phyloP scores from a whole-genome alignment of 179 eudicot species.

The Spergularia azorica region DNA sequence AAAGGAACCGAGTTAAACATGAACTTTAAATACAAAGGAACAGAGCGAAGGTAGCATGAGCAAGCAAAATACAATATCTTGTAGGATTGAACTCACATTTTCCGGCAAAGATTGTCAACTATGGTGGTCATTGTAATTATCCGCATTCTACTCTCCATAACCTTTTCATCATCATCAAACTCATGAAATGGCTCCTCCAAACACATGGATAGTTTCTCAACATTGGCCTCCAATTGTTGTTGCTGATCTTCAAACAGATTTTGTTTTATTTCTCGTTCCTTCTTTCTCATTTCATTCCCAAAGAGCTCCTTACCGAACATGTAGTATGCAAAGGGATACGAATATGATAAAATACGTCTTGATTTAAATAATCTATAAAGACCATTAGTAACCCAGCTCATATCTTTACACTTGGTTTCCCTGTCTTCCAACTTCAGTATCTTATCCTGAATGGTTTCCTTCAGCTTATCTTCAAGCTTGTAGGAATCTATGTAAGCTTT shows the following conservation, averaged over 20 bases:
- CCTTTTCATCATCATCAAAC: conserved; percentile 38
- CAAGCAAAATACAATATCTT: neutral
- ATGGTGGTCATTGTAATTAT: conserved; percentile 45
- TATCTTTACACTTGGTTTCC: conserved; percentile 46
- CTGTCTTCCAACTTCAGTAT: conserved; percentile 45
- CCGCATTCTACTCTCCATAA: conserved; percentile 48
- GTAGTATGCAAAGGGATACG: conserved; percentile 77
- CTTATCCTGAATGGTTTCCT: conserved; percentile 47
- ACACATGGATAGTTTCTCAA: conserved; percentile 69
- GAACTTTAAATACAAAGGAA: neutral
- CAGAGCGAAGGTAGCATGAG: neutral
- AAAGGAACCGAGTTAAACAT: neutral
- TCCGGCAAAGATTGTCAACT: conserved; percentile 60
- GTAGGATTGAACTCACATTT: conserved; percentile 45
- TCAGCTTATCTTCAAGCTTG: conserved; percentile 54
- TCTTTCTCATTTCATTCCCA: conserved; percentile 51
- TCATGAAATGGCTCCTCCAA: conserved; percentile 63
- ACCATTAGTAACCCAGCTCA: conserved; percentile 63
- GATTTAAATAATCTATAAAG: conserved; percentile 61
- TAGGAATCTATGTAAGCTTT: conserved; percentile 77
- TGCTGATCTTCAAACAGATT: conserved; percentile 84
- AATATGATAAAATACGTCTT: conserved; percentile 63
- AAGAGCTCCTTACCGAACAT: conserved; percentile 81
- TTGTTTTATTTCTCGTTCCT: conserved; percentile 56
- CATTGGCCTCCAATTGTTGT: conserved; percentile 68